Conservation (phyloP, 768 basidiomycete genomes). For the Coprinellus micaceus region DNA sequence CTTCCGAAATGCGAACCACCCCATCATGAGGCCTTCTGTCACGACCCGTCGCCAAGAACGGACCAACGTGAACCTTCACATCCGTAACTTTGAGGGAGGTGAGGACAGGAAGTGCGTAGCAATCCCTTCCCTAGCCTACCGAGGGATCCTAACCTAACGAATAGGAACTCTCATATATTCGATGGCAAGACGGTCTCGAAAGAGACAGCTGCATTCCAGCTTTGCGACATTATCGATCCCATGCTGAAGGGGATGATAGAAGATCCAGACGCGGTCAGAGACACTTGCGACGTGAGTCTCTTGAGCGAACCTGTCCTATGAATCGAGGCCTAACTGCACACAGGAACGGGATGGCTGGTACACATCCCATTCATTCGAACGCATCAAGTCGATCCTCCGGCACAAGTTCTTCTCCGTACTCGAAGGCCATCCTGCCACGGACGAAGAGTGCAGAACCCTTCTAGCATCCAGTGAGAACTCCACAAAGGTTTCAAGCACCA, state of each 20-base stretch:
- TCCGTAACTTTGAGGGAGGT: conserved; percentile 37
- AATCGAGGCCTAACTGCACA: not conserved
- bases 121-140: conserved; percentile 1
- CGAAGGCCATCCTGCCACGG: conserved; percentile 66
- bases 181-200: conserved; percentile 78
- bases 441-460: conserved; percentile 69
- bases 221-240: conserved; percentile 87
- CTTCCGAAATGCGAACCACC: conserved; percentile 85
- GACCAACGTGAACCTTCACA: conserved; percentile 37
- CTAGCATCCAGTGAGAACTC: conserved; percentile 43
- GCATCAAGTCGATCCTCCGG: conserved; percentile 79
- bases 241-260: conserved; percentile 81
- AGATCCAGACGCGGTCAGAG: conserved; percentile 62
- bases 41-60: conserved; percentile 62
- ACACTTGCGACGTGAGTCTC: conserved; percentile 66
- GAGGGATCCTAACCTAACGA: not conserved
- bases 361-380: conserved; percentile 66
- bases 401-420: conserved; percentile 82
- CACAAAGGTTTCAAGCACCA: conserved; percentile 31
- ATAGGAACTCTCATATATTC: conserved; percentile 77
- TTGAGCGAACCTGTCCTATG: not conserved
- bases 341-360: conserved; percentile 92
- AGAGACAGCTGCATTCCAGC: conserved; percentile 90
- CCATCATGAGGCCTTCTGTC: conserved; percentile 75
- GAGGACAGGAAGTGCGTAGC: conserved; percentile 42